Evolutionary conservation across 805 yeast genomes (phyloP).

Genomic region (Yamadazyma akitaensis): DNA sequence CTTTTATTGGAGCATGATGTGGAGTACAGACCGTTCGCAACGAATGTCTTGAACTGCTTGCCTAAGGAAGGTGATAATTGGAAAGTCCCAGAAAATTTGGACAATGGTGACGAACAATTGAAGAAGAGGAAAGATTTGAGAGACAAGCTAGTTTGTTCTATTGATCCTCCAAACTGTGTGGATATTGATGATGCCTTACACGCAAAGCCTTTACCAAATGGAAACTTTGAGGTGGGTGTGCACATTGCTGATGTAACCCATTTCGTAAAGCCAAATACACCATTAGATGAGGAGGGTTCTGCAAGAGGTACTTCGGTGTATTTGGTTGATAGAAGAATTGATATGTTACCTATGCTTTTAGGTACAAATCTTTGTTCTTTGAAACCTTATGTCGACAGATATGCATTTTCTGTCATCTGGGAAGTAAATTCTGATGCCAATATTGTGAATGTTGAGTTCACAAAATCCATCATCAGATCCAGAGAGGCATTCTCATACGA

Average conservation of each 20-base stretch:
- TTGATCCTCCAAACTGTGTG: constrained; percentile 97
- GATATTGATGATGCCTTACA: constrained; percentile 97
- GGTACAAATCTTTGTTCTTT: constrained; percentile 96
- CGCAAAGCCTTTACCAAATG: constrained; percentile 80
- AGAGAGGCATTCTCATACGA: constrained; percentile 94
- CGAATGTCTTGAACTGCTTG: constrained; percentile 84
- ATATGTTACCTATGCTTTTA: constrained; percentile 92
- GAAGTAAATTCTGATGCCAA: constrained; percentile 85
- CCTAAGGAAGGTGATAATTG: constrained; percentile 93
- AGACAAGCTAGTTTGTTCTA: constrained; percentile 86
- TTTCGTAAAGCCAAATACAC: constrained; percentile 89
- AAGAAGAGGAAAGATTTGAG: constrained; percentile 79
- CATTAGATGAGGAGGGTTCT: constrained; percentile 94
- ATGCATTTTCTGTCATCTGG: constrained; percentile 95
- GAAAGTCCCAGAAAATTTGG: constrained; percentile 71
- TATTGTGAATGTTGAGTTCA: constrained; percentile 72
- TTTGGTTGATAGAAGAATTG: constrained; percentile 95
- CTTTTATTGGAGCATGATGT: constrained; percentile 91
- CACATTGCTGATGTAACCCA: constrained; percentile 99
- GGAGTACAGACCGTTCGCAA: constrained; percentile 93
- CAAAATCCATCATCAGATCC: constrained; percentile 86
- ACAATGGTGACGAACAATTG: constrained; percentile 49
- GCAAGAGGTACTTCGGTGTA: constrained; percentile 96
- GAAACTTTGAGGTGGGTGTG: constrained; percentile 95
- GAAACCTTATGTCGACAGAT: constrained; percentile 92